Base-by-base conservation (phyloP, 768 basidiomycete genomes). In the Lentinula detonsa region DNA sequence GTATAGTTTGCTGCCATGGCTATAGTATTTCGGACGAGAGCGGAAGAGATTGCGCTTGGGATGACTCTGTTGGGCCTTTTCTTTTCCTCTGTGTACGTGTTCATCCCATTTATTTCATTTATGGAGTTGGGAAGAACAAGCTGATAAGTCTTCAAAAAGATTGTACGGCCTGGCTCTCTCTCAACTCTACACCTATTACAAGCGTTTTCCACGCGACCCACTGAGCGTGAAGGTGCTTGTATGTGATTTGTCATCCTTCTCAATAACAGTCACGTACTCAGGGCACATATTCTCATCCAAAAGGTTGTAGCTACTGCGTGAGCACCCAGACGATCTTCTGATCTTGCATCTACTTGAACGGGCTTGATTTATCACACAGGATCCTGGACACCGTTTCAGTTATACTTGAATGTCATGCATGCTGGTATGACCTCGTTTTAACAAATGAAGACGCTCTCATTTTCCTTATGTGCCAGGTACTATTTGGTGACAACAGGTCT, bases 51-150 rank as follows among this genome's bases (percentile, higher is more conserved):
- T n/a, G 66, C 69, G 6, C 61, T 72, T 18, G 73, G 73, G 56
- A 74, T 74, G 73, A 69, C 71, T 15, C 59, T 74, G n/a, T 65
- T 74, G 39, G 73, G 73, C 10, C 61, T 72, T 45, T 66, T 71
- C 42, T 70, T 71, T 31, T 73, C 73, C 39, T 73, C 73, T 1
- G 66, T 72, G 73, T 73, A 34, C 42, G 68, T 23, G 0, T 15
- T 31, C 39, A 31, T 43, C 35, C 23, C 23, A 23, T 9, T 51
- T 21, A 21, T 21, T 21, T 21, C 21, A 21, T 21, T 57, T 18
- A 63, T 3, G 4, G 4, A 57, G 28, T 33, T 45, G 53, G 33
- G 40, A 37, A 18, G 11, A 10, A 33, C 31, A n/a, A 42, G 21
- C 35, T 55, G n/a, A 52, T 49, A 54, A 15, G 59, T 31, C 5